Conservation (phyloP, 768 basidiomycete species). For the Lactarius sp. region DNA sequence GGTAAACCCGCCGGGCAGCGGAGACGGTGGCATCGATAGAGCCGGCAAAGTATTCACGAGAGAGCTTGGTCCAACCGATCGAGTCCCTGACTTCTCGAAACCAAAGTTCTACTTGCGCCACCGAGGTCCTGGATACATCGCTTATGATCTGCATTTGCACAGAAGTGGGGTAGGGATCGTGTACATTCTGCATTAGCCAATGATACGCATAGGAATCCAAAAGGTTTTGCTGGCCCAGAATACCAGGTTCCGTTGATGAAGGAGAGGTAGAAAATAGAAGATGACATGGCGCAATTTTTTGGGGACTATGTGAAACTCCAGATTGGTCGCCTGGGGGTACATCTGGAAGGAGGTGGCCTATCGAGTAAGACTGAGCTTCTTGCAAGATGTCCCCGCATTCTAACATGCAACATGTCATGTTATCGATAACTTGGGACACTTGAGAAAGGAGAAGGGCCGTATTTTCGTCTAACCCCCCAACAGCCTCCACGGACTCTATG, state of each 20-base stretch:
- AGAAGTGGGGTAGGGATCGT: slow-evolving; percentile 47
- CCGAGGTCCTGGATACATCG: slow-evolving; percentile 6
- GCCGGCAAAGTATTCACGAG: slow-evolving; percentile 24
- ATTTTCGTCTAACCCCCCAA: background rate
- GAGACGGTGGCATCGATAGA: slow-evolving; percentile 28
- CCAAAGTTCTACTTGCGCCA: slow-evolving; percentile 19
- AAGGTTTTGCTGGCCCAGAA: background rate
- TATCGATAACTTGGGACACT: background rate
- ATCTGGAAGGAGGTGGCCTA: background rate
- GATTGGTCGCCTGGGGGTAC: background rate
- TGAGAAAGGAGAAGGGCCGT: background rate
- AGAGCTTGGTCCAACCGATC: slow-evolving; percentile 26
- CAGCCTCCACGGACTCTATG: background rate
- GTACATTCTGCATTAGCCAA: slow-evolving; percentile 32
- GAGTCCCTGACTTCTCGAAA: slow-evolving; percentile 25
- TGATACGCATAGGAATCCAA: slow-evolving; percentile 3
- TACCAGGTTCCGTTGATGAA: background rate
- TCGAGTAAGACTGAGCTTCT: background rate
- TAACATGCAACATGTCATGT: background rate
- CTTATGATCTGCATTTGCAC: slow-evolving; percentile 16
- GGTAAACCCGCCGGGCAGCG: slow-evolving; percentile 30
- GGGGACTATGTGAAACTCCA: background rate
- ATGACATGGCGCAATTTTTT: background rate
- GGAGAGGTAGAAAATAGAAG: background rate
- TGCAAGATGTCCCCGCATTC: background rate